Evolutionary conservation across 2,329 filamentous ascomycete genomes (phyloP).

Genomic region (Chaetomiaceae sp.): DNA sequence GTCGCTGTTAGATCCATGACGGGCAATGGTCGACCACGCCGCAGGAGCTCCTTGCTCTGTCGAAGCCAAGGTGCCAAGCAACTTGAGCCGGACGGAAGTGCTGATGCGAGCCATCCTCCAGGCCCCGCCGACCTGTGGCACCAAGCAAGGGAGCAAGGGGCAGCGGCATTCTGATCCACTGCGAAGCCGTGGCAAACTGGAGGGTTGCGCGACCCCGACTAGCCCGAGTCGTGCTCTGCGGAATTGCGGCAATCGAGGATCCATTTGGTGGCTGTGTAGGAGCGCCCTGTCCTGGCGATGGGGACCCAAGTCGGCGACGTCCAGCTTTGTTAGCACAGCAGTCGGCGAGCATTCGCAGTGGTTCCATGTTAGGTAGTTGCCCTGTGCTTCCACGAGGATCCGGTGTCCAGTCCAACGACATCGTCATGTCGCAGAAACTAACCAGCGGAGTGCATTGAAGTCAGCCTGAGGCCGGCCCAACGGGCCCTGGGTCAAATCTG

Average conservation of each 20-base stretch:
- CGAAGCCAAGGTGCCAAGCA: neutral
- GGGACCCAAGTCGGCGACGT: neutral
- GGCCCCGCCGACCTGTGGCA: slow-evolving; percentile 4
- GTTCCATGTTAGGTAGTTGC: neutral
- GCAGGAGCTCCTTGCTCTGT: neutral
- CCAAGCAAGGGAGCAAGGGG: slow-evolving; percentile 1
- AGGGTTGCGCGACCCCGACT: slow-evolving; percentile 3
- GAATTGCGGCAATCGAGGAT: slow-evolving; percentile 3
- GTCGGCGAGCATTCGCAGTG: too few relatives aligned
- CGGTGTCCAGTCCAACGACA: too few relatives aligned
- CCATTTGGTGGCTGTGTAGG: slow-evolving; percentile 8
- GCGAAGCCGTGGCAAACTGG: neutral
- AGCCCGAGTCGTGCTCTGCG: slow-evolving; percentile 6
- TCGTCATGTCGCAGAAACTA: too few relatives aligned
- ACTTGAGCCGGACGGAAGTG: too few relatives aligned
- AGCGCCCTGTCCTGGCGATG: neutral
- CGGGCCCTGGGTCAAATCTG: too few relatives aligned
- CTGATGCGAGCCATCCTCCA: too few relatives aligned
- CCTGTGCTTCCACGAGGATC: too few relatives aligned
- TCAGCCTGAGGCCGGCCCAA: too few relatives aligned
- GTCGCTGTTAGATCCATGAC: neutral
- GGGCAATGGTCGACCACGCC: neutral
- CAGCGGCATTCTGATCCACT: slow-evolving; percentile 3
- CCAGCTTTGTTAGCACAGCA: too few relatives aligned
- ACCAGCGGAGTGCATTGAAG: too few relatives aligned